These are phyloP conservation scores for Xylaria nigripes DNA, from an alignment of 495 filamentous ascomycete genomes.

Conservation along the genomic window DNA sequence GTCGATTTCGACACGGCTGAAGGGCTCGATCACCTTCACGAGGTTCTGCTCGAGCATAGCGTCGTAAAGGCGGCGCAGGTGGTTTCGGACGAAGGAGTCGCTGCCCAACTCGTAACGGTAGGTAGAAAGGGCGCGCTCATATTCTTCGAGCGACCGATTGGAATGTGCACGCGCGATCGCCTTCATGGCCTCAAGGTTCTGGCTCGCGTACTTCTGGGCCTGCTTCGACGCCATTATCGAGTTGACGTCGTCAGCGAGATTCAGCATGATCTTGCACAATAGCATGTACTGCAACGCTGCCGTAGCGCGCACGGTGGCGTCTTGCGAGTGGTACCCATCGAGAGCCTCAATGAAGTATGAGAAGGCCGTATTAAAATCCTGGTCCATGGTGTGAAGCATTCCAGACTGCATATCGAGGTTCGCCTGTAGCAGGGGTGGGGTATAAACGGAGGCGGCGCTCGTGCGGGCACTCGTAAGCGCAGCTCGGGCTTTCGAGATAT, in stretches of 20 bases:
- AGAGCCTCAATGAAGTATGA: conserved; percentile 99
- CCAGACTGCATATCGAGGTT: conserved; percentile 98
- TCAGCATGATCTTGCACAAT: conserved; percentile 99
- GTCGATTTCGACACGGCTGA: conserved; percentile 90
- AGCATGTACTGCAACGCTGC: conserved; percentile 98
- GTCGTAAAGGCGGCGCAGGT: conserved; percentile 89
- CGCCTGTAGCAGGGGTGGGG: conserved; percentile 87
- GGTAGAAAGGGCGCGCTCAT: conserved; percentile 80
- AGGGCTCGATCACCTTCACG: conserved; percentile 98
- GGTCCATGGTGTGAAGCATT: conserved; percentile 96
- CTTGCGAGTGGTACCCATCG: conserved; percentile 91
- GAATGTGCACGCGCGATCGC: conserved; percentile 90
- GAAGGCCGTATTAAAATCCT: conserved; percentile 96
- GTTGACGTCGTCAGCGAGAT: conserved; percentile 91
- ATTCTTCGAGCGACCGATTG: conserved; percentile 91
- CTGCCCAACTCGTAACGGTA: conserved; percentile 88
- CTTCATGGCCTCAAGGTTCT: conserved; percentile 96
- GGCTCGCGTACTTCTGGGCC: conserved; percentile 88
- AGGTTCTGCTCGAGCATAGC: conserved; percentile 98
- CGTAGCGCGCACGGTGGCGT: conserved; percentile 75
- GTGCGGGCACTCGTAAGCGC: conserved; percentile 91
- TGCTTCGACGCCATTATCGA: conserved; percentile 87
- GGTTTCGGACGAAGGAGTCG: conserved; percentile 90
- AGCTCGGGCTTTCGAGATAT: conserved; percentile 91
- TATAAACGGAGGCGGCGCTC: conserved; percentile 92